Percentiles rank a stretch among this genome's conserved stretches.
These are phyloP conservation scores for Dysphania ambrosioides DNA, from an alignment of 148 eudicot genomes.

Conservation along the genomic window DNA sequence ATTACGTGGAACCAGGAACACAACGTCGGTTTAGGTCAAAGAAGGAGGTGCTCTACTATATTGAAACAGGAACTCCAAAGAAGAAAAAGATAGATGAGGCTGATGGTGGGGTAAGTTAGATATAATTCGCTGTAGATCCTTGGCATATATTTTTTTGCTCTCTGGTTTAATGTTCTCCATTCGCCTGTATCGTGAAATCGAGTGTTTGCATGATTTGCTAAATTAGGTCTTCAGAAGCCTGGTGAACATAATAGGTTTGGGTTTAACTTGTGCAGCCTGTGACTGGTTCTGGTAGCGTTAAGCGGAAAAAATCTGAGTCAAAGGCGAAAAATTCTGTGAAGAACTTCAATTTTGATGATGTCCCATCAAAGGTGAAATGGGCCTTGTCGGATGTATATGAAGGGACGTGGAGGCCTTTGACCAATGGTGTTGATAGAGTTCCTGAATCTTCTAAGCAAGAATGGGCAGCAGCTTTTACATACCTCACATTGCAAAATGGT, in stretches of 20 bases:
- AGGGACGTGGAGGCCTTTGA: slow-evolving; percentile 46
- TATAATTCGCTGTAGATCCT: background rate
- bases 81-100: slow-evolving; percentile 36
- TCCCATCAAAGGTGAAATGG: slow-evolving; percentile 51
- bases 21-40: slow-evolving; percentile 51
- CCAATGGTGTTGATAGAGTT: slow-evolving; percentile 32
- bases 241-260: background rate
- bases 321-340: slow-evolving; percentile 17
- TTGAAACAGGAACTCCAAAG: slow-evolving; percentile 44
- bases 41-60: slow-evolving; percentile 46
- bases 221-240: background rate
- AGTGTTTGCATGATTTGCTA: background rate
- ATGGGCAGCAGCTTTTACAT: slow-evolving; percentile 51
- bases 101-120: slow-evolving; percentile 37
- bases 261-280: slow-evolving; percentile 29
- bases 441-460: slow-evolving; percentile 44
- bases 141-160: background rate
- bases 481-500: slow-evolving; percentile 33
- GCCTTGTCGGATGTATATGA: slow-evolving; percentile 31
- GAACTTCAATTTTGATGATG: slow-evolving; percentile 48
- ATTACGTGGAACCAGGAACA: slow-evolving; percentile 43
- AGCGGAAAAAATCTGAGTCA: slow-evolving; percentile 30
- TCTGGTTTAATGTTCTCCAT: background rate
- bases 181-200: background rate
- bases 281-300: slow-evolving; percentile 8